A percentile compares a stretch with the other conserved stretches of the same genome.
Evolutionary conservation across 768 basidiomycete genomes (phyloP).

Genomic region (Tephrocybe sp.): DNA sequence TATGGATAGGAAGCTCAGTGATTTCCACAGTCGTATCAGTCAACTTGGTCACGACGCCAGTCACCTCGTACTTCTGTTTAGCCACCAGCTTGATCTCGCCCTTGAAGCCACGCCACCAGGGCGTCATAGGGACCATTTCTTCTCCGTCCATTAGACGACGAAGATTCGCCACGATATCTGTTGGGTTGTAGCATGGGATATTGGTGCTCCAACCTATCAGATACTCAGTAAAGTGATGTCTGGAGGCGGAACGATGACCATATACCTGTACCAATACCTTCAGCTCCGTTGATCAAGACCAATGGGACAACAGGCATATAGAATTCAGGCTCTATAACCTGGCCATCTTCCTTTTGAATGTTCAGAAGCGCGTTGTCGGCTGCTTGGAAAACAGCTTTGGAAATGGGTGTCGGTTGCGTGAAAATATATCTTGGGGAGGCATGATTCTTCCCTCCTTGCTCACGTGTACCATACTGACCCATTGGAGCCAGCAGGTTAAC

Average conservation of each 20-base stretch:
- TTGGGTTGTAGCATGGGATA: slow-evolving; percentile 90
- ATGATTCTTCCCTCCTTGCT: slow-evolving; percentile 91
- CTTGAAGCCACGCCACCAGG: slow-evolving; percentile 97
- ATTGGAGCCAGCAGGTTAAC: slow-evolving; percentile 61
- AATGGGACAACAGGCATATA: slow-evolving; percentile 90
- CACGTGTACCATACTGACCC: slow-evolving; percentile 84
- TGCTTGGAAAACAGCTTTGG: slow-evolving; percentile 75
- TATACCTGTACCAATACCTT: slow-evolving; percentile 95
- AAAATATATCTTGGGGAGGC: slow-evolving; percentile 96
- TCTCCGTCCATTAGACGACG: slow-evolving; percentile 83
- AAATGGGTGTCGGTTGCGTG: slow-evolving; percentile 73
- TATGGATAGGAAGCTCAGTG: slow-evolving; percentile 91
- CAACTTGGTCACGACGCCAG: slow-evolving; percentile 70
- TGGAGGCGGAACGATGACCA: not conserved
- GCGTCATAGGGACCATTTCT: slow-evolving; percentile 80
- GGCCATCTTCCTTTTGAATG: slow-evolving; percentile 82
- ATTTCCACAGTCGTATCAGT: slow-evolving; percentile 91
- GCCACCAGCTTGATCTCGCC: slow-evolving; percentile 78
- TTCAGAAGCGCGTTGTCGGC: slow-evolving; percentile 85
- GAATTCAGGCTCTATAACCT: slow-evolving; percentile 87
- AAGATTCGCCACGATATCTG: slow-evolving; percentile 85
- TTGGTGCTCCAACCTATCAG: slow-evolving; percentile 87
- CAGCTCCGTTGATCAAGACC: slow-evolving; percentile 89
- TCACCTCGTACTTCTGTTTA: slow-evolving; percentile 85
- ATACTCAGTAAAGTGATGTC: slow-evolving; percentile 1